Evolutionary conservation across 2,329 filamentous ascomycete genomes (phyloP).

Genomic region (Fonsecaea nubica): DNA sequence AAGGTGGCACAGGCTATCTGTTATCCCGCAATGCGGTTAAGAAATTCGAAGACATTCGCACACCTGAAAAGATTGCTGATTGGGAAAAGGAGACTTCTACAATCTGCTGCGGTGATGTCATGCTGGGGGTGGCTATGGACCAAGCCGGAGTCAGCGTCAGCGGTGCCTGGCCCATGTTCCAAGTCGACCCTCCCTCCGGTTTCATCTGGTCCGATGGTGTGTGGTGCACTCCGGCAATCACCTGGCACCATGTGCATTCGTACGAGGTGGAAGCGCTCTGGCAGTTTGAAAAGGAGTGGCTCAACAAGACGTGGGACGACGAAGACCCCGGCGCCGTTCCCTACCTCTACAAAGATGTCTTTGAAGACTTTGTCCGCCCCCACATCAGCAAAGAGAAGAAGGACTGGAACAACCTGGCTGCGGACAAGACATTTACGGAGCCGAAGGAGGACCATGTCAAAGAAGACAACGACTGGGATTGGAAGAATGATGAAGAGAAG

Average conservation of each 20-base stretch:
- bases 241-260: slow-evolving; percentile 34
- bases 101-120: slow-evolving; percentile 36
- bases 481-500: slow-evolving; percentile 34
- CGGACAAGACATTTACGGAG: slow-evolving; percentile 31
- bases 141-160: slow-evolving; percentile 31
- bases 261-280: slow-evolving; percentile 35
- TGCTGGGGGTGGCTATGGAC: slow-evolving; percentile 35
- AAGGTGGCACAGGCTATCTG: slow-evolving; percentile 35
- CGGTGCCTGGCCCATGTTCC: slow-evolving; percentile 37
- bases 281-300: slow-evolving; percentile 37
- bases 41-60: slow-evolving; percentile 31
- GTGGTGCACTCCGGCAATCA: slow-evolving; percentile 35
- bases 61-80: slow-evolving; percentile 27
- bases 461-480: slow-evolving; percentile 33
- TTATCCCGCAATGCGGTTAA: slow-evolving; percentile 31
- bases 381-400: slow-evolving; percentile 26
- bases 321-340: slow-evolving; percentile 26
- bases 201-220: slow-evolving; percentile 22
- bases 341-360: slow-evolving; percentile 33
- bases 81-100: slow-evolving; percentile 37
- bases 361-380: slow-evolving; percentile 32
- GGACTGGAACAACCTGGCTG: slow-evolving; percentile 36
- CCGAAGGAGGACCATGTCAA: slow-evolving; percentile 29
- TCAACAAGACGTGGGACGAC: slow-evolving; percentile 33
- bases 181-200: slow-evolving; percentile 33